Conservation (phyloP, 257 asterid species). For the Solanum ossicruentum region DNA sequence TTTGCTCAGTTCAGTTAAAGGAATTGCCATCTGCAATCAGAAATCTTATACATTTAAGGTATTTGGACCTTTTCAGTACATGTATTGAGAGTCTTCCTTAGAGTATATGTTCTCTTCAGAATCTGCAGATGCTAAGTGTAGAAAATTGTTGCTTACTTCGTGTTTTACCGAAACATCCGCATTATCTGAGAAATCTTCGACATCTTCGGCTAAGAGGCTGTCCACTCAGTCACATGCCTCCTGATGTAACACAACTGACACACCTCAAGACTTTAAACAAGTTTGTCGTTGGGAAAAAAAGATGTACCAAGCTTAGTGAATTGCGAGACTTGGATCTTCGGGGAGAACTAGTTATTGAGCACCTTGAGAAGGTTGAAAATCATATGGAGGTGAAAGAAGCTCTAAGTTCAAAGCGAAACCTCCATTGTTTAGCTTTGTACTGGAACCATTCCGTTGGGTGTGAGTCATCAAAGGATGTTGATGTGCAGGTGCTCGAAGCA, state of each 20-base stretch:
- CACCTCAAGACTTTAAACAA: slow-evolving; percentile 7
- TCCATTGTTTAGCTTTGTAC: background rate
- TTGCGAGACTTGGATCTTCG: slow-evolving; percentile 8
- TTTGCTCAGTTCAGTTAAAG: background rate
- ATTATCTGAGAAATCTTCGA: background rate
- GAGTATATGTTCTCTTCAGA: slow-evolving; percentile 16
- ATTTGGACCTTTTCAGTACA: slow-evolving; percentile 5
- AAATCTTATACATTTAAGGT: slow-evolving; percentile 14
- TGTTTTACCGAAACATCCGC: slow-evolving; percentile 9
- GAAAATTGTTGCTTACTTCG: background rate
- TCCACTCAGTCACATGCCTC: slow-evolving; percentile 12
- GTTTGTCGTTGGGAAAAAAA: slow-evolving; percentile 10
- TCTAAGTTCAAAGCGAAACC: slow-evolving; percentile 5
- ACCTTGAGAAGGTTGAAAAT: slow-evolving; percentile 14
- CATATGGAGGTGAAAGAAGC: slow-evolving; percentile 8
- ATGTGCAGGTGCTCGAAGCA: slow-evolving; percentile 8
- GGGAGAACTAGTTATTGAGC: slow-evolving; percentile 5
- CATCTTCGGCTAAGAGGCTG: background rate
- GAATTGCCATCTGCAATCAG: background rate
- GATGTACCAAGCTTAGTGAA: slow-evolving; percentile 8
- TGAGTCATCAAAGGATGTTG: background rate
- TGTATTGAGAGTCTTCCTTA: slow-evolving; percentile 1
- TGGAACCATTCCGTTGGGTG: background rate
- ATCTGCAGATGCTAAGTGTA: slow-evolving; percentile 15
- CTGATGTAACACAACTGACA: slow-evolving; percentile 11